phyloP scores from a whole-genome alignment of 1,284 basidiomycete species.

The Sanguinoderma infundibulare region DNA sequence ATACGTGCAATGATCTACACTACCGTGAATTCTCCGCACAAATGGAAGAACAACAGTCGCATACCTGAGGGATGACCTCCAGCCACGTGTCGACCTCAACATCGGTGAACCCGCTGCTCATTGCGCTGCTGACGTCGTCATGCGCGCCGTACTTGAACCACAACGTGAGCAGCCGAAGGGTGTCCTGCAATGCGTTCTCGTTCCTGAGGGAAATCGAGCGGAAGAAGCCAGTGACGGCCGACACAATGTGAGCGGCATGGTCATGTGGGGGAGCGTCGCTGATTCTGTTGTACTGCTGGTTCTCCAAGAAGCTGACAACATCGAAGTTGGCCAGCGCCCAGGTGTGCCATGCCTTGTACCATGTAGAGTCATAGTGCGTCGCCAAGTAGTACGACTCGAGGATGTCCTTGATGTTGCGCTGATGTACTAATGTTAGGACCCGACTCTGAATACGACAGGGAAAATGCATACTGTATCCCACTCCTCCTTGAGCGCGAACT shows the following conservation, averaged over 20 bases:
- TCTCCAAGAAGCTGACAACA: constrained; percentile 86
- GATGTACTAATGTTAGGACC: constrained; percentile 11
- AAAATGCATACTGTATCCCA: constrained; percentile 72
- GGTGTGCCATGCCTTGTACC: constrained; percentile 99
- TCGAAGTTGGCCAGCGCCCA: constrained; percentile 99
- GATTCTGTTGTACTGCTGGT: constrained; percentile 60
- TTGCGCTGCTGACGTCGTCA: constrained; percentile 89
- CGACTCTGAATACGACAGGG: neutral
- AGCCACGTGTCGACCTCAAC: constrained; percentile 99
- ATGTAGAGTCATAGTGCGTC: constrained; percentile 90
- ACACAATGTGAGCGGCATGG: constrained; percentile 88
- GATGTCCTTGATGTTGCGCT: constrained; percentile 84
- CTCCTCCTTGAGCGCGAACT: constrained; percentile 77
- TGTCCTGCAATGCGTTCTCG: constrained; percentile 95
- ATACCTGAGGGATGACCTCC: constrained; percentile 95
- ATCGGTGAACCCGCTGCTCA: constrained; percentile 86
- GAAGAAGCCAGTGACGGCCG: constrained; percentile 97
- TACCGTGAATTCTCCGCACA: neutral
- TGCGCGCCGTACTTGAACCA: constrained; percentile 99
- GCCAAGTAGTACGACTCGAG: constrained; percentile 87
- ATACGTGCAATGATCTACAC: constrained; percentile 95
- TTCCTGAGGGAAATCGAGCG: constrained; percentile 87
- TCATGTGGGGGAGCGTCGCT: constrained; percentile 74
- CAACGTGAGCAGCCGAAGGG: constrained; percentile 89
- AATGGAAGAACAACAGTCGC: constrained; percentile 13